phyloP scores from a whole-genome alignment of 306 rosid genomes.

The Morella rubra region DNA sequence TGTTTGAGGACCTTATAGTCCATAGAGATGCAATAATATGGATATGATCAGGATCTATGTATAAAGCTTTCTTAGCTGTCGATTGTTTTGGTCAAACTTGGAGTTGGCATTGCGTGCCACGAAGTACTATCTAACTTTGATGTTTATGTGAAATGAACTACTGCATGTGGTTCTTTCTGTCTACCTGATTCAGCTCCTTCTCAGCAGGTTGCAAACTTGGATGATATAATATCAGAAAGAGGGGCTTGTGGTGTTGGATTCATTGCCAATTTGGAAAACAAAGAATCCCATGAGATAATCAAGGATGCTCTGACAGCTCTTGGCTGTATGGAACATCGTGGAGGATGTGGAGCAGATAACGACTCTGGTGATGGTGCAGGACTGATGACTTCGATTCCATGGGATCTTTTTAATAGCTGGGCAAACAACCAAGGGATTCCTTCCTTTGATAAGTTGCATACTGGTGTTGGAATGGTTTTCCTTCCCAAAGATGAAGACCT shows the following conservation, averaged over 20 bases:
- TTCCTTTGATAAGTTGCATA: slow-evolving; percentile 83
- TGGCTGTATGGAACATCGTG: slow-evolving; percentile 99
- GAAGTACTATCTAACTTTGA: slow-evolving; percentile 17
- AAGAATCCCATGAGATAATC: slow-evolving; percentile 66
- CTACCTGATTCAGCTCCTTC: slow-evolving; percentile 32
- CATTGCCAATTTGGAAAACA: slow-evolving; percentile 91
- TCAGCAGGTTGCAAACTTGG: slow-evolving; percentile 78
- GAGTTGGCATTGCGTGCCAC: slow-evolving; percentile 19
- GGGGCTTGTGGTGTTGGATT: slow-evolving; percentile 99
- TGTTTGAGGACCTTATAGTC: slow-evolving; percentile 12
- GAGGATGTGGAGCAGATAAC: slow-evolving; percentile 98
- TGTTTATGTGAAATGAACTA: slow-evolving; percentile 32
- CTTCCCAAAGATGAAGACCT: slow-evolving; percentile 68
- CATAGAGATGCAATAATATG: not conserved
- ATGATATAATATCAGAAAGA: slow-evolving; percentile 87
- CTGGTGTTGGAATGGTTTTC: slow-evolving; percentile 98
- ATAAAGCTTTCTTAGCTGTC: not conserved
- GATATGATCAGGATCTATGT: not conserved
- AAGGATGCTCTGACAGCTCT: slow-evolving; percentile 90
- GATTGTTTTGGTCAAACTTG: slow-evolving; percentile 11
- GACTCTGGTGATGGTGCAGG: slow-evolving; percentile 99
- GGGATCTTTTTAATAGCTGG: slow-evolving; percentile 92
- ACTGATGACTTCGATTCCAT: slow-evolving; percentile 85
- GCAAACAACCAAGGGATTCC: slow-evolving; percentile 78
- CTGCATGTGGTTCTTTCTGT: slow-evolving; percentile 15